Conservation (phyloP, 768 basidiomycete genomes). For the Suillus clintonianus region DNA sequence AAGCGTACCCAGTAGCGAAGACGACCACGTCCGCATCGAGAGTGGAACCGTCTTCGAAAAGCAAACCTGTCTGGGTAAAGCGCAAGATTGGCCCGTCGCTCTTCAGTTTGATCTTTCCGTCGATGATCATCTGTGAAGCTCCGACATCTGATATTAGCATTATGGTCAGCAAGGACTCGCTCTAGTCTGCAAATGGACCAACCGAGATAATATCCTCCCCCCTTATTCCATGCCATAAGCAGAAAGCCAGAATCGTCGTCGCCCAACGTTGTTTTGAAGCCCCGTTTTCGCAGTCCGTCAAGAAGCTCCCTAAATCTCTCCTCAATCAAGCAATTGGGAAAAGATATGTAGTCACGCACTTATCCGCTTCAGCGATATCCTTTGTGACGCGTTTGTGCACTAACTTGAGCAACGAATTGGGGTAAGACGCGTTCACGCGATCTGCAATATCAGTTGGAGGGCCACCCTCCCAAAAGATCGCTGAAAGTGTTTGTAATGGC, state of each 20-base stretch:
- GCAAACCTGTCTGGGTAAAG: conserved; percentile 40
- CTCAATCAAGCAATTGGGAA: not conserved
- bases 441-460: conserved; percentile 56
- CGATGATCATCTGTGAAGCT: conserved; percentile 43
- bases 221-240: conserved; percentile 46
- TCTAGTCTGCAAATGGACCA: conserved; percentile 2
- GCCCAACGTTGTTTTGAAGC: conserved; percentile 58
- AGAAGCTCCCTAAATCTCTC: conserved; percentile 43
- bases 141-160: conserved; percentile 33
- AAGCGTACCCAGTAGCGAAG: conserved; percentile 50
- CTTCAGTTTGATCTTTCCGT: conserved; percentile 51
- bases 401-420: conserved; percentile 28
- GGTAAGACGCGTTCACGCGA: conserved; percentile 50
- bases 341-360: conserved; percentile 32
- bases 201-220: conserved; percentile 73
- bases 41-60: conserved; percentile 43
- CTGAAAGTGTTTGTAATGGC: not conserved
- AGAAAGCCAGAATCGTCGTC: conserved; percentile 53
- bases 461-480: conserved; percentile 45
- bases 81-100: conserved; percentile 42
- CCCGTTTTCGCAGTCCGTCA: conserved; percentile 54
- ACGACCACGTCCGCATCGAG: conserved; percentile 51
- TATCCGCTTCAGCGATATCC: conserved; percentile 56
- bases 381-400: conserved; percentile 39
- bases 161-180: not conserved